Percentiles rank a stretch among this genome's conserved stretches.
These are phyloP conservation scores for Spergularia bocconei DNA, from an alignment of 148 eudicot species.

Conservation along the genomic window DNA sequence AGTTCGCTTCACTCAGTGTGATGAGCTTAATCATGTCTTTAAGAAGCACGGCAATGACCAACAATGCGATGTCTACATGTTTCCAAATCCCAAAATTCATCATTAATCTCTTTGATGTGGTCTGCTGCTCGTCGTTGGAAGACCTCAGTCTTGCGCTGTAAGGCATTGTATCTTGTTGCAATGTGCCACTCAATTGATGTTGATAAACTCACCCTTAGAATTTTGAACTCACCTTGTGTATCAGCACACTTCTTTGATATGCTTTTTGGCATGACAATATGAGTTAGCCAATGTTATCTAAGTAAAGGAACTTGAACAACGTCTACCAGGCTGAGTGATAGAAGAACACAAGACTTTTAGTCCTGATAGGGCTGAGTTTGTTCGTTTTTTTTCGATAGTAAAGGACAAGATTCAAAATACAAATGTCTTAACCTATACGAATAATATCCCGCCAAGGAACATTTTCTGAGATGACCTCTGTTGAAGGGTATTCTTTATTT, in stretches of 20 bases:
- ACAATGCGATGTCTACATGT: neutral
- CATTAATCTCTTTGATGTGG: too few relatives aligned
- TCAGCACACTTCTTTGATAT: neutral
- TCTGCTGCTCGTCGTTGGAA: too few relatives aligned
- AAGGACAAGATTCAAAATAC: neutral
- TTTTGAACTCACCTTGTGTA: too few relatives aligned
- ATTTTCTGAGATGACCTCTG: too few relatives aligned
- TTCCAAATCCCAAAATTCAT: neutral
- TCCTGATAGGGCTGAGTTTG: neutral
- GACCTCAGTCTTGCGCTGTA: too few relatives aligned
- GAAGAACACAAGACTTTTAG: neutral
- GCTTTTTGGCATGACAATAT: neutral
- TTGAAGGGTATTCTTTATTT: too few relatives aligned
- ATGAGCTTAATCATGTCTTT: neutral
- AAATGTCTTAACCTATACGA: neutral
- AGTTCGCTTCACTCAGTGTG: neutral
- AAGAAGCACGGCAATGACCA: neutral
- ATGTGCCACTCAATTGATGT: too few relatives aligned
- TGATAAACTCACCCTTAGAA: too few relatives aligned
- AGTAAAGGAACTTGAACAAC: neutral
- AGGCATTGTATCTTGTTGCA: too few relatives aligned
- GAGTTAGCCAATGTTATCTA: neutral
- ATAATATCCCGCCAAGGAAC: neutral
- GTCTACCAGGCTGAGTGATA: neutral
- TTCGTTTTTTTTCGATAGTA: neutral